Base-by-base conservation (phyloP, 768 basidiomycete species). In the Lactarius tabidus region DNA sequence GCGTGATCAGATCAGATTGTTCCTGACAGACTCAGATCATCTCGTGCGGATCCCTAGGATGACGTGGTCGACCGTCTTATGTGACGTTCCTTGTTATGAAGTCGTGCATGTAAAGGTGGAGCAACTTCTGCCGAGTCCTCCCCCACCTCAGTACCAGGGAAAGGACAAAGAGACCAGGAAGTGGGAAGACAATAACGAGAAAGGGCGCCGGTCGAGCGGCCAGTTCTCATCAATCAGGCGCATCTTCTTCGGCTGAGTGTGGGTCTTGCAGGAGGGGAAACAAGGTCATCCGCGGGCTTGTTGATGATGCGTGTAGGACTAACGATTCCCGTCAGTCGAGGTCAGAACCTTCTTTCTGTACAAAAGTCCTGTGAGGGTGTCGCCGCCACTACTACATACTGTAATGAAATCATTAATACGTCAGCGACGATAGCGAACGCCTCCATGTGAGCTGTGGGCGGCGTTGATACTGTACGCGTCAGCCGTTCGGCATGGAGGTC, bases 401-500 rank as follows among this genome's bases (percentile, higher is more conserved):
- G n/a, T n/a, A n/a, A n/a, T n/a, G n/a, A n/a, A n/a, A n/a, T n/a
- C n/a, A n/a, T n/a, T n/a, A n/a, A n/a, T n/a, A n/a, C n/a, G n/a
- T n/a, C n/a, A n/a, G n/a, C n/a, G n/a, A n/a, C n/a, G n/a, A n/a
- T n/a, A n/a, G n/a, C n/a, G 26, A 62, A 41, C 14, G 48, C 33
- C 33, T 62, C 60, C 10, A 41, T 66, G 28, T 66, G 62, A 5
- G 56, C 41, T 9, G 68, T 63, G 29, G 61, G 65, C 3, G 68
- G 68, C 12, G 68, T 69, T 6, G n/a, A n/a, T n/a, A n/a, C 68
- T 62, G 41, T 69, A 68, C 23, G 60, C 67, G 33, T 67, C 59
- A 14, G 52, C n/a, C n/a, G n/a, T n/a, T 55, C 20, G 65, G 60
- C 10, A 33, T 54, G 20, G 38, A 10, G 5, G 45, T 6, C 10